Conservation (phyloP, 2,329 filamentous ascomycete species). For the Arthrobotrys conoides region DNA sequence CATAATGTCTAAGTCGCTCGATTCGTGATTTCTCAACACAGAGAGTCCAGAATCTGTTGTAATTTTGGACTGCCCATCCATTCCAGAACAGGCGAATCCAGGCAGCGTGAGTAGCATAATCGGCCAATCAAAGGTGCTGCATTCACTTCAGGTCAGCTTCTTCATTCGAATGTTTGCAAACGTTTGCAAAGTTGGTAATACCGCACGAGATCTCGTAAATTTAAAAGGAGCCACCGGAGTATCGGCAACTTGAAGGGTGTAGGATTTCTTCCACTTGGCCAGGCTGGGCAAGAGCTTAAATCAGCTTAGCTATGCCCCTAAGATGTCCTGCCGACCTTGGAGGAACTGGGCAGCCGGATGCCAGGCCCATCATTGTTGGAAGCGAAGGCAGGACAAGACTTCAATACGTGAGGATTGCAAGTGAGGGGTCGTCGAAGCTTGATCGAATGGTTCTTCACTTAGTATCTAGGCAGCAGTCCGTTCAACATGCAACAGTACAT, state of each 20-base stretch:
- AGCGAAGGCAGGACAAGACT: slow-evolving; percentile 19
- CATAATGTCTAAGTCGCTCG: slow-evolving; percentile 30
- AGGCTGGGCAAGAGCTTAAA: slow-evolving; percentile 61
- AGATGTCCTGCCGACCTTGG: slow-evolving; percentile 54
- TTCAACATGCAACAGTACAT: slow-evolving; percentile 1
- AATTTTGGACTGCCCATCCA: slow-evolving; percentile 44
- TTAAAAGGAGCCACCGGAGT: slow-evolving; percentile 17
- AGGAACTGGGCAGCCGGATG: slow-evolving; percentile 29
- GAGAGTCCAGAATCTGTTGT: slow-evolving; percentile 22
- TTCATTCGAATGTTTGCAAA: slow-evolving; percentile 51
- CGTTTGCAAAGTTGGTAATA: slow-evolving; percentile 35
- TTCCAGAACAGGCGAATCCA: slow-evolving; percentile 25
- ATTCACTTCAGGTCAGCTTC: slow-evolving; percentile 30
- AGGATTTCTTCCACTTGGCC: slow-evolving; percentile 44
- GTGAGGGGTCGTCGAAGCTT: not conserved
- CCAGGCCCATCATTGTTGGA: slow-evolving; percentile 23
- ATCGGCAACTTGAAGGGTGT: slow-evolving; percentile 39
- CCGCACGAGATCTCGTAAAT: slow-evolving; percentile 26
- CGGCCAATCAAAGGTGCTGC: slow-evolving; percentile 14
- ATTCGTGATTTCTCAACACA: slow-evolving; percentile 39
- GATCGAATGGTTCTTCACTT: not conserved
- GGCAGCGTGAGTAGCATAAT: slow-evolving; percentile 22
- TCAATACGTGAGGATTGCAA: slow-evolving; percentile 3
- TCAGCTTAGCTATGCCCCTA: slow-evolving; percentile 35
- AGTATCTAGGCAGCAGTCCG: slow-evolving; percentile 52